Percentiles rank a stretch among this genome's conserved stretches.
phyloP scores from a whole-genome alignment of 768 basidiomycete species.

The Auriscalpium microsporum region DNA sequence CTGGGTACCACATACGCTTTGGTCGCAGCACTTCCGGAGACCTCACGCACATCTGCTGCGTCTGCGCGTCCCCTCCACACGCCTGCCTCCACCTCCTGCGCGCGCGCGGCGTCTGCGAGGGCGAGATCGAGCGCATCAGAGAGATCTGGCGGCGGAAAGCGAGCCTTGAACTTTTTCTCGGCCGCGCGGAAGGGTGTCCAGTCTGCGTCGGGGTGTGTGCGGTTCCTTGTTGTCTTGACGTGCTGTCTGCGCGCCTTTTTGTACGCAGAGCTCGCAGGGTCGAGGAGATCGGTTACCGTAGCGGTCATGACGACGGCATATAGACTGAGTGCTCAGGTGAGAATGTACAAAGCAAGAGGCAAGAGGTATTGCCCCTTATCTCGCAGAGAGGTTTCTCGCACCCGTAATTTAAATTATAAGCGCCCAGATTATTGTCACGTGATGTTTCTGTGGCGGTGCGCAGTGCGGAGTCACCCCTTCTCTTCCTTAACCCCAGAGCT shows the following conservation, averaged over 20 bases:
- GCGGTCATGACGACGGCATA: no score
- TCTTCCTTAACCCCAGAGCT: no score
- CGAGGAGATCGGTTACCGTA: no score
- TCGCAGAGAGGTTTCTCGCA: no score
- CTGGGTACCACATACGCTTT: slow-evolving; percentile 41
- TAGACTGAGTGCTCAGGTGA: no score
- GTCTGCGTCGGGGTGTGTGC: slow-evolving; percentile 35
- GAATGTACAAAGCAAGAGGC: no score
- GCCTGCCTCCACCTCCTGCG: slow-evolving; percentile 35
- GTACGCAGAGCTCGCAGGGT: slow-evolving; percentile 23
- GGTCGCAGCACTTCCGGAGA: slow-evolving; percentile 15
- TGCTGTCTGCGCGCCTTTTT: slow-evolving; percentile 52
- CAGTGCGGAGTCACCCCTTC: no score
- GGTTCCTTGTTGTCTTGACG: slow-evolving; percentile 51
- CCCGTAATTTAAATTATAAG: no score
- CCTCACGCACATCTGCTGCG: slow-evolving; percentile 26
- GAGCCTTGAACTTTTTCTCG: slow-evolving; percentile 75
- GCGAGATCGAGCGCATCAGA: slow-evolving; percentile 61
- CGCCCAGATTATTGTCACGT: no score
- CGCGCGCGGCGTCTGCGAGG: slow-evolving; percentile 31
- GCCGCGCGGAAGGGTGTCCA: slow-evolving; percentile 73
- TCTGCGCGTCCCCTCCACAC: slow-evolving; percentile 39
- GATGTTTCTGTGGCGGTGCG: no score
- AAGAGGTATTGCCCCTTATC: no score
- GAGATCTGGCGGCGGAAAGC: slow-evolving; percentile 72